These are phyloP conservation scores for Cercis canadensis DNA, from an alignment of 306 rosid species.

Conservation along the genomic window DNA sequence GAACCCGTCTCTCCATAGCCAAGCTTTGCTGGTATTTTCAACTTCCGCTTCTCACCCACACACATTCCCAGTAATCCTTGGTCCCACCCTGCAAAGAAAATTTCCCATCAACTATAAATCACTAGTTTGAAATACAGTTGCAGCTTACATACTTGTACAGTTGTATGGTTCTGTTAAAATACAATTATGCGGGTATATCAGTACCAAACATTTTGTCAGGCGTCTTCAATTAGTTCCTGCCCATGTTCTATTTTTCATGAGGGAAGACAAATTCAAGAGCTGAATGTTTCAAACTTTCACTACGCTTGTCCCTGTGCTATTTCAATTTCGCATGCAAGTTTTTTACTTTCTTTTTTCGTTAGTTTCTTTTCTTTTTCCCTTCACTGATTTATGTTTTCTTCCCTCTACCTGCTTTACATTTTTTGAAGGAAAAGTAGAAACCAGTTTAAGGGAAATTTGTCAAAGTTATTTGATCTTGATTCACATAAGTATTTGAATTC, in stretches of 20 bases:
- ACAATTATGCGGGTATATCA: not conserved
- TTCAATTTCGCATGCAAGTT: not conserved
- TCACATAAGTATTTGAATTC: not conserved
- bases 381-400: too few relatives aligned
- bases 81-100: slow-evolving; percentile 82
- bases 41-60: slow-evolving; percentile 93
- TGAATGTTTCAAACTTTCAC: not conserved
- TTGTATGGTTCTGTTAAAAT: not conserved
- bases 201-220: not conserved
- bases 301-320: not conserved
- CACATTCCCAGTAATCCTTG: slow-evolving; percentile 96
- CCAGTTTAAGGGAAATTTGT: too few relatives aligned
- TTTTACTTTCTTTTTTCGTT: slow-evolving; percentile 4
- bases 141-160: not conserved
- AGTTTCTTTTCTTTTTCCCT: not conserved
- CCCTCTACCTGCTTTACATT: too few relatives aligned
- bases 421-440: too few relatives aligned
- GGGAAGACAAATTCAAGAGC: not conserved
- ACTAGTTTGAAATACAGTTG: slow-evolving; percentile 8
- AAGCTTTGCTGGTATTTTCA: slow-evolving; percentile 91
- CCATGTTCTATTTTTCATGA: slow-evolving; percentile 6
- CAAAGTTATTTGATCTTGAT: not conserved
- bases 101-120: slow-evolving; percentile 27
- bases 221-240: not conserved
- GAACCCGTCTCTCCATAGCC: slow-evolving; percentile 95